Percentiles rank a stretch among this genome's conserved stretches.
Evolutionary conservation across 2,329 filamentous ascomycete species (phyloP).

Genomic region (Furcasterigmium sp.): DNA sequence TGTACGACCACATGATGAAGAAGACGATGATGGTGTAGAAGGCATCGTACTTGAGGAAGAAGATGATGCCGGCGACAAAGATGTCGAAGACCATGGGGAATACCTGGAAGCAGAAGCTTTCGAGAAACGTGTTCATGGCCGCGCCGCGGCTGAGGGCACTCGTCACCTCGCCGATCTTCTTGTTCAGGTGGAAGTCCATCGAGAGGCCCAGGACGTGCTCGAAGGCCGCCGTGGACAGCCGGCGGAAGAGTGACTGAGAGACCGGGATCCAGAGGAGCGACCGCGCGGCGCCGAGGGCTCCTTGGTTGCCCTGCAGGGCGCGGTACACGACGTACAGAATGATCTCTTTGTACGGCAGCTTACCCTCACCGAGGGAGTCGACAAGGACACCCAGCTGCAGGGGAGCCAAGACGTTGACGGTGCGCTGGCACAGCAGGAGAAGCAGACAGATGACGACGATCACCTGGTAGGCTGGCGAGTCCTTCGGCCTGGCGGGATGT

Average conservation of each 20-base stretch:
- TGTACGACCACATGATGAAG: conserved; percentile 43
- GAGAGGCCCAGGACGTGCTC: conserved; percentile 41
- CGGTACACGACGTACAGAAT: conserved; percentile 38
- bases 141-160: conserved; percentile 42
- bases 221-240: conserved; percentile 38
- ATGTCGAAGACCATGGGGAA: conserved; percentile 47
- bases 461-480: conserved; percentile 32
- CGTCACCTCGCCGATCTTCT: conserved; percentile 45
- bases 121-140: conserved; percentile 43
- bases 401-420: conserved; percentile 37
- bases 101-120: conserved; percentile 41
- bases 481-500: conserved; percentile 29
- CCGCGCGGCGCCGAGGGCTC: conserved; percentile 33
- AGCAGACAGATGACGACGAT: conserved; percentile 34
- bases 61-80: conserved; percentile 39
- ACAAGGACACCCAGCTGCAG: conserved; percentile 35
- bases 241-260: conserved; percentile 35
- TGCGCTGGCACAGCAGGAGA: conserved; percentile 34
- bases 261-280: conserved; percentile 43
- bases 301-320: conserved; percentile 39
- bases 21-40: conserved; percentile 44
- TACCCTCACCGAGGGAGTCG: conserved; percentile 31
- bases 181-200: conserved; percentile 45
- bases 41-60: conserved; percentile 38
- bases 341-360: conserved; percentile 35